Evolutionary conservation across 306 rosid species (phyloP), one percentile per base, ranked within the genome.

Genomic region (Leucaena leucocephala): DNA sequence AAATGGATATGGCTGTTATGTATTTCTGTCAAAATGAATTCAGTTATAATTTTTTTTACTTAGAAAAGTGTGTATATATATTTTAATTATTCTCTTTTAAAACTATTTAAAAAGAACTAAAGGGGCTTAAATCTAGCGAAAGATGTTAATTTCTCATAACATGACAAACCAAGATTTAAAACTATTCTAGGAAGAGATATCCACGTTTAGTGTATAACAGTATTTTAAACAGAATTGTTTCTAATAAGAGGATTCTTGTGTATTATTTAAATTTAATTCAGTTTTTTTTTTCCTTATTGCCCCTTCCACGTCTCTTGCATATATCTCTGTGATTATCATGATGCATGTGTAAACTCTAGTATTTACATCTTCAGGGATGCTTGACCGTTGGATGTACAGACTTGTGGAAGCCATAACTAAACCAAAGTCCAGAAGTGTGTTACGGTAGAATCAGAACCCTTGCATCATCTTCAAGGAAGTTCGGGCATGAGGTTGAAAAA

Each of bases 341-440:
- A 27, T 27, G 27, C 27, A 27, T 27, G 27, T 27, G 27, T 27
- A 27, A 27, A 27, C 27, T 27, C 27, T 27, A 27, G 27, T 27
- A 12, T 12, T 49, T 14, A 19, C 21, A 16, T 8, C 22, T 7
- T 79, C 90, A 94, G 98, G 98, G 80, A 81, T 94, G 98, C 88
- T 94, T 68, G 98, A 94, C 72, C 94, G 97, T 21, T 94, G 98
- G 98, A 94, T 92, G 97, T 92, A 45, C 87, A 82, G 96, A 86
- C 84, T 94, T 80, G 11, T 94, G 44, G 97, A 94, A 85, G 89
- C 86, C 65, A 27, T 88, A 59, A 92, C 98, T 68, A 94, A 90
- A 77, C 90, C 91, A 75, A 88, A 84, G n/a, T 75, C 86, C 45
- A 84, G 89, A 86, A 88, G 86, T 63, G 83, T 65, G 72, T 21